Evolutionary conservation across 768 basidiomycete genomes (phyloP).

Genomic region (Pholiota molesta): DNA sequence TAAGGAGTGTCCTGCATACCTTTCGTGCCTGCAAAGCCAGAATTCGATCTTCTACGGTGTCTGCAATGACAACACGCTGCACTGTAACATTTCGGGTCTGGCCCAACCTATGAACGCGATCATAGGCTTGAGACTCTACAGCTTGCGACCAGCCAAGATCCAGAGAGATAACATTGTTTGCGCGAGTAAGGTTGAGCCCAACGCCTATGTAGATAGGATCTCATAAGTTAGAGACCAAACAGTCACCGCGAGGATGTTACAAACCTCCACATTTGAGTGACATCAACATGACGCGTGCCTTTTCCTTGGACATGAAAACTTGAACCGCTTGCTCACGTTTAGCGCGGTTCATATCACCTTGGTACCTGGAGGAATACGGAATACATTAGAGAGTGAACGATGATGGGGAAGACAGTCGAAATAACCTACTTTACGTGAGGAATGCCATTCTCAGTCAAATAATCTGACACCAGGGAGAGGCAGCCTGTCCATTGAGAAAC

Average conservation of each 20-base stretch:
- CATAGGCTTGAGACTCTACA: conserved; percentile 63
- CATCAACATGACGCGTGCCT: conserved; percentile 63
- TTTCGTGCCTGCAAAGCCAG: conserved; percentile 65
- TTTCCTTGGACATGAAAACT: conserved; percentile 63
- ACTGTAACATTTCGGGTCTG: conserved; percentile 55
- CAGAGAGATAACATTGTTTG: conserved; percentile 64
- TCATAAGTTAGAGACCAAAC: neutral
- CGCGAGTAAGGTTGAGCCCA: conserved; percentile 63
- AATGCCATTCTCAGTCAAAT: conserved; percentile 55
- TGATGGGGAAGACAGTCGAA: neutral
- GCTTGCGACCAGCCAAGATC: conserved; percentile 70
- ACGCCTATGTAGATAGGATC: conserved; percentile 35
- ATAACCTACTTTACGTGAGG: conserved; percentile 53
- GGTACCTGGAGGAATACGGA: conserved; percentile 52
- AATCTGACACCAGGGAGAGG: conserved; percentile 63
- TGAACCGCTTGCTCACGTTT: conserved; percentile 59
- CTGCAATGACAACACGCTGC: conserved; percentile 56
- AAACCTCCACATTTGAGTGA: conserved; percentile 64
- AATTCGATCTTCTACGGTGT: conserved; percentile 75
- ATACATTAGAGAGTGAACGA: neutral
- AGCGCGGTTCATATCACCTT: conserved; percentile 58
- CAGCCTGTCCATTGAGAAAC: conserved; percentile 75
- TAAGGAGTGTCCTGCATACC: conserved; percentile 26
- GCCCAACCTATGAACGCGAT: conserved; percentile 61
- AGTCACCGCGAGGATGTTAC: neutral